A percentile compares a stretch with the other conserved stretches of the same genome.
These are phyloP conservation scores for Podospora pseudocomata DNA, from an alignment of 495 filamentous ascomycete species.

Conservation along the genomic window DNA sequence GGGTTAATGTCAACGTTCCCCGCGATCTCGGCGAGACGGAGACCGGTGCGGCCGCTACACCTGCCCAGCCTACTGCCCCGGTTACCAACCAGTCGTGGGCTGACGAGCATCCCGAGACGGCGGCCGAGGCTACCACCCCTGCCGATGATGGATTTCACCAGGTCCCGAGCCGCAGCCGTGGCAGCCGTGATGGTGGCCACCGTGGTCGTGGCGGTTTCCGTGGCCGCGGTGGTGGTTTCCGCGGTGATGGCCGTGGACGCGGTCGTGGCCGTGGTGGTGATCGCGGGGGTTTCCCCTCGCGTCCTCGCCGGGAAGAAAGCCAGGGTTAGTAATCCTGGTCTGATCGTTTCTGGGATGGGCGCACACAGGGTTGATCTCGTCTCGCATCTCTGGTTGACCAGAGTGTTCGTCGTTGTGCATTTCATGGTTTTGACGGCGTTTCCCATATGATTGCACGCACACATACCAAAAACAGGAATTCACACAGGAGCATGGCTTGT, in stretches of 20 bases:
- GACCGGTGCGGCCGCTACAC: conserved; percentile 55
- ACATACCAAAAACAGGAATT: background rate
- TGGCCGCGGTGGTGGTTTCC: conserved; percentile 46
- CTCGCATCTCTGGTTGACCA: conserved; percentile 18
- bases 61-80: conserved; percentile 47
- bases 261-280: conserved; percentile 32
- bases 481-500: background rate
- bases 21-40: conserved; percentile 73
- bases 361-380: conserved; percentile 14
- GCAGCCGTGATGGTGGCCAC: conserved; percentile 53
- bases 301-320: conserved; percentile 25
- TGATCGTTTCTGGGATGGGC: background rate
- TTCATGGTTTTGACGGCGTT: background rate
- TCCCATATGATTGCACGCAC: background rate
- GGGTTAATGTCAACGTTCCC: conserved; percentile 65
- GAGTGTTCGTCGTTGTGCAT: conserved; percentile 15
- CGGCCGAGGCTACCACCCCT: conserved; percentile 10
- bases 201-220: conserved; percentile 53
- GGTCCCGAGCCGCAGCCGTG: conserved; percentile 57
- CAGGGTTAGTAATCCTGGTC: conserved; percentile 18
- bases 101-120: conserved; percentile 24
- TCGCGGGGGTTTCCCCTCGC: conserved; percentile 24
- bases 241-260: conserved; percentile 43
- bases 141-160: conserved; percentile 65
- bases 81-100: conserved; percentile 28